phyloP scores from a whole-genome alignment of 805 yeast species.

The Yarrowia alimentaria region DNA sequence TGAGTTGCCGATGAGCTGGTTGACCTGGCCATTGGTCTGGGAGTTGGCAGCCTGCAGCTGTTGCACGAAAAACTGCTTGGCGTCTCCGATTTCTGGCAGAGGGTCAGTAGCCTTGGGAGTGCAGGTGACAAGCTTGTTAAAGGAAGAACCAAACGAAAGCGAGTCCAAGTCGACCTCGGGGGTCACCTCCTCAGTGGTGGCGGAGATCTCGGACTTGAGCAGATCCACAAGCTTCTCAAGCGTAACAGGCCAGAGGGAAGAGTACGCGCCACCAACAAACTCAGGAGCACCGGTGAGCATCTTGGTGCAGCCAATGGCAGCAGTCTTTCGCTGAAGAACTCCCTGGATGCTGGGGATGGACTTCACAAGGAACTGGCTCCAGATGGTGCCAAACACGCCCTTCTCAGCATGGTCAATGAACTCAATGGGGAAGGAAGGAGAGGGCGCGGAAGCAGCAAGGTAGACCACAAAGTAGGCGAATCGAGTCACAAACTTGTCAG shows the following conservation, averaged over 20 bases:
- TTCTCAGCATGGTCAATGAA: constrained; percentile 43
- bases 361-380: constrained; percentile 39
- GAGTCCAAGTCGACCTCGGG: constrained; percentile 57
- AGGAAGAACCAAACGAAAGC: constrained; percentile 81
- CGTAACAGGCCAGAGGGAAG: constrained; percentile 45
- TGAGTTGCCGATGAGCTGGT: constrained; percentile 18
- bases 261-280: constrained; percentile 46
- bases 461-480: constrained; percentile 63
- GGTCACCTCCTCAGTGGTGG: constrained; percentile 37
- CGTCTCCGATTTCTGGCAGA: constrained; percentile 46
- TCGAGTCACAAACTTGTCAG: constrained; percentile 75
- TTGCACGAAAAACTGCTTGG: constrained; percentile 35
- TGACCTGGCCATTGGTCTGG: constrained; percentile 28
- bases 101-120: constrained; percentile 69
- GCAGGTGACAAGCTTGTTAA: constrained; percentile 68
- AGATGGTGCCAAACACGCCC: constrained; percentile 42
- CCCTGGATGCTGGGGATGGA: constrained; percentile 43
- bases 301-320: constrained; percentile 51
- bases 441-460: constrained; percentile 47
- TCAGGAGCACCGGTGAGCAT: constrained; percentile 43
- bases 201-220: constrained; percentile 45
- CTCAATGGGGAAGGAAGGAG: constrained; percentile 53
- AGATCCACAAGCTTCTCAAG: constrained; percentile 47
- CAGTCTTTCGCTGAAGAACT: constrained; percentile 46
- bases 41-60: constrained; percentile 31